phyloP scores from a whole-genome alignment of 768 basidiomycete genomes.

The Pulveroboletus sp. region DNA sequence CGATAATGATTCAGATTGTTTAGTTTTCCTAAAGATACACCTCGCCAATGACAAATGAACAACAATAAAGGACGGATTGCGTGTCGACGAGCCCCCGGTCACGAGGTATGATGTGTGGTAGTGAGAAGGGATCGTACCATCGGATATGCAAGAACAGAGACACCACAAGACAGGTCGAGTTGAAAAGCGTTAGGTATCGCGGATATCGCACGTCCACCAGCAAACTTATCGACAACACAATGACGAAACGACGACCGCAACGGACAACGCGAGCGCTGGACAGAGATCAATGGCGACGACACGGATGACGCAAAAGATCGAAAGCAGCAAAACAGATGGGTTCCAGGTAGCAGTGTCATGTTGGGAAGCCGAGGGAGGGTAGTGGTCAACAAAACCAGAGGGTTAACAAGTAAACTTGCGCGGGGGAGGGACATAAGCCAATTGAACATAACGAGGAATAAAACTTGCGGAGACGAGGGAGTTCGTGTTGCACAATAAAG shows the following conservation, averaged over 20 bases:
- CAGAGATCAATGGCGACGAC: conserved; percentile 16
- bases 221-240: conserved; percentile 14
- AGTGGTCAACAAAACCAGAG: conserved; percentile 22
- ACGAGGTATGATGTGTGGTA: conserved; percentile 4
- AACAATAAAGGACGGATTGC: conserved; percentile 12
- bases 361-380: conserved; percentile 1
- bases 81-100: conserved; percentile 6
- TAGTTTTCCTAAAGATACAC: conserved; percentile 25
- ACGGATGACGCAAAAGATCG: conserved; percentile 22
- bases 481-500: conserved; percentile 29
- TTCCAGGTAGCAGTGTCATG: conserved; percentile 20
- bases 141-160: conserved; percentile 26
- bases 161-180: conserved; percentile 7
- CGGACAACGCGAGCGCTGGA: conserved; percentile 13
- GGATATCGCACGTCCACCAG: conserved; percentile 1
- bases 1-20: conserved; percentile 9
- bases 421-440: conserved; percentile 11
- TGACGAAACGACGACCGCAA: conserved; percentile 9
- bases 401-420: conserved; percentile 6
- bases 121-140: neutral
- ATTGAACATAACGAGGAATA: conserved; percentile 23
- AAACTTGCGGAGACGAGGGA: conserved; percentile 19
- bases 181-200: conserved; percentile 19
- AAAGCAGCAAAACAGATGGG: conserved; percentile 23
- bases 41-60: conserved; percentile 17